These are phyloP conservation scores for Kappamyces sp. DNA, from an alignment of 192 early-diverging fungal genomes.

Conservation along the genomic window DNA sequence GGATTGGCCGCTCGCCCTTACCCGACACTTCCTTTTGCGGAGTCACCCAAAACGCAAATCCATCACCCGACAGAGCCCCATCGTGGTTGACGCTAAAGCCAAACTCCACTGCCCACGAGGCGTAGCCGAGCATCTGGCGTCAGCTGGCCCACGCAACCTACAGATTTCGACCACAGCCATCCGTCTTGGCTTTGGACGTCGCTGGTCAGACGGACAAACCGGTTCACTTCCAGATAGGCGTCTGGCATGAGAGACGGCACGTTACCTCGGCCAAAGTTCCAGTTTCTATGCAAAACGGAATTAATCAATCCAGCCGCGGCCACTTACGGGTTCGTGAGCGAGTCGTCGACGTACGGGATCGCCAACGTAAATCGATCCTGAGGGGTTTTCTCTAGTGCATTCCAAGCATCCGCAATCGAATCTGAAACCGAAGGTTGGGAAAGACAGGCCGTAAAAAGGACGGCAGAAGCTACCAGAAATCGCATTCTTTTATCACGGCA, in stretches of 20 bases:
- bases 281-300: constrained; percentile 22
- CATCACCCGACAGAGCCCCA: constrained; percentile 83
- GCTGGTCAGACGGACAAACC: constrained; percentile 77
- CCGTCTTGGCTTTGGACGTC: constrained; percentile 76
- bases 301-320: too few species aligned
- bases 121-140: neutral
- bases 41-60: constrained; percentile 93
- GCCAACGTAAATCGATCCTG: too few species aligned
- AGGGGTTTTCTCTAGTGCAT: too few species aligned
- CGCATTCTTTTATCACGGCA: too few species aligned
- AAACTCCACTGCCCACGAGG: constrained; percentile 82
- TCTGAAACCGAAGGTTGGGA: too few species aligned
- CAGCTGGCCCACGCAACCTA: neutral
- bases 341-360: too few species aligned
- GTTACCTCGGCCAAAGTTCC: constrained; percentile 83
- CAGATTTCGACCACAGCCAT: constrained; percentile 67
- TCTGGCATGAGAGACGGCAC: constrained; percentile 35
- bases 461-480: too few species aligned
- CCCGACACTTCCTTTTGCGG: constrained; percentile 50
- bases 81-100: constrained; percentile 83
- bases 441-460: too few species aligned
- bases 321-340: too few species aligned
- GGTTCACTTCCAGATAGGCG: constrained; percentile 80
- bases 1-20: constrained; percentile 31
- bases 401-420: too few species aligned